A percentile compares a stretch with the other conserved stretches of the same genome.
phyloP scores from a whole-genome alignment of 169 alveolate species.

The Eimeria brunetti region DNA sequence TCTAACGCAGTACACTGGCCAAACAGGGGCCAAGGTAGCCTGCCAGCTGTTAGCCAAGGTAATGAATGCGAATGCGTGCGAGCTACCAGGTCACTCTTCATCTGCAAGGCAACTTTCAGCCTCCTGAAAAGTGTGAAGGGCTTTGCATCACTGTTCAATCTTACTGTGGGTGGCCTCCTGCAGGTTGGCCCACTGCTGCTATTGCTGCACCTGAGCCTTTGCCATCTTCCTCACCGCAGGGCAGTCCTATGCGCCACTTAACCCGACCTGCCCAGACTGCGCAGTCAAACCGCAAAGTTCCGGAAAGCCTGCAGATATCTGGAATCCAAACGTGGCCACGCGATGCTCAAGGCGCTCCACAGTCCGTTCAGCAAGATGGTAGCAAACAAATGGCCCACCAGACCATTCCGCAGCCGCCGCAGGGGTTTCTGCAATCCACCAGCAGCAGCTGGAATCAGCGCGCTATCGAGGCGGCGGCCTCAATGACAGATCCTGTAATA shows the following conservation, averaged over 20 bases:
- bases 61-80: background rate
- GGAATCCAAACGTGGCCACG: background rate
- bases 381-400: background rate
- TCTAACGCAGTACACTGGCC: background rate
- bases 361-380: background rate
- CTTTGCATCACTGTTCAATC: background rate
- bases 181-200: background rate
- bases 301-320: background rate
- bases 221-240: background rate
- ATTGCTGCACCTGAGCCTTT: background rate
- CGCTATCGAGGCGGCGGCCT: background rate
- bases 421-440: background rate
- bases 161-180: background rate
- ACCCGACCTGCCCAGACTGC: background rate
- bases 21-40: background rate
- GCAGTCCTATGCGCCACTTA: background rate
- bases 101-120: background rate
- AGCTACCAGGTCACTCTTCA: background rate
- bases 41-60: background rate
- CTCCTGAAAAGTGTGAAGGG: background rate
- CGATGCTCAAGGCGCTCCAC: background rate
- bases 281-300: background rate
- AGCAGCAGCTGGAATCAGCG: background rate
- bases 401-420: background rate
- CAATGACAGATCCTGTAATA: background rate